phyloP scores from a whole-genome alignment of 805 yeast genomes.

The Candida qinlingensis region DNA sequence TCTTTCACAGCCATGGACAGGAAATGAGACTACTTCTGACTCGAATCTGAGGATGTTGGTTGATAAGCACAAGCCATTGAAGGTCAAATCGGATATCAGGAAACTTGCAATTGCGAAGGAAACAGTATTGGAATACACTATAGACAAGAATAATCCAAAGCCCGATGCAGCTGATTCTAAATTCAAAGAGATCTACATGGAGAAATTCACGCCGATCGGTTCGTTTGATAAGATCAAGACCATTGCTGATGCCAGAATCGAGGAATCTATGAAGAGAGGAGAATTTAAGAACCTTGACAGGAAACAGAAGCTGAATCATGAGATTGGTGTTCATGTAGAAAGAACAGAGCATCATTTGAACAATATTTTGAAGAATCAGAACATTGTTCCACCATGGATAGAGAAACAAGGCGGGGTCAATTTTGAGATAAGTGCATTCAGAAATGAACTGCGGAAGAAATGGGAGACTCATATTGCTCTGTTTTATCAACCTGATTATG shows the following conservation, averaged over 20 bases:
- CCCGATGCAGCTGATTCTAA: constrained; percentile 35
- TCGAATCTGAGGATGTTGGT: constrained; percentile 48
- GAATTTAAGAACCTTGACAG: constrained; percentile 58
- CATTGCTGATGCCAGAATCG: constrained; percentile 70
- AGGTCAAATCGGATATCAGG: constrained; percentile 23
- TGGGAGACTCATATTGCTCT: constrained; percentile 29
- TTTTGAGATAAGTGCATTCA: constrained; percentile 39
- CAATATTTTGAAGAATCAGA: constrained; percentile 68
- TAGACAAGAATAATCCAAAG: constrained; percentile 29
- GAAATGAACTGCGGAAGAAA: constrained; percentile 36
- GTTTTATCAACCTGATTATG: constrained; percentile 10
- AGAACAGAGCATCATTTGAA: constrained; percentile 75
- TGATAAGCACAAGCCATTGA: constrained; percentile 42
- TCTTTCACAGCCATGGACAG: constrained; percentile 51
- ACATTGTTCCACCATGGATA: constrained; percentile 86
- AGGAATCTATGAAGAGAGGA: constrained; percentile 68
- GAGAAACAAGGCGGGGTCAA: constrained; percentile 64
- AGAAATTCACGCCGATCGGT: constrained; percentile 43
- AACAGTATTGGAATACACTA: constrained; percentile 51
- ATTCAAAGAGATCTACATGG: constrained; percentile 57
- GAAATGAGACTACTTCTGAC: constrained; percentile 44
- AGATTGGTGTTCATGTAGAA: constrained; percentile 53
- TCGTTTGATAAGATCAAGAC: constrained; percentile 45
- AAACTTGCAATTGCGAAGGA: constrained; percentile 61
- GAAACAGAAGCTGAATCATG: constrained; percentile 50